A percentile compares a stretch with the other conserved stretches of the same genome.
Evolutionary conservation across 208 protist species (phyloP).

Genomic region (Leishmania guyanensis): DNA sequence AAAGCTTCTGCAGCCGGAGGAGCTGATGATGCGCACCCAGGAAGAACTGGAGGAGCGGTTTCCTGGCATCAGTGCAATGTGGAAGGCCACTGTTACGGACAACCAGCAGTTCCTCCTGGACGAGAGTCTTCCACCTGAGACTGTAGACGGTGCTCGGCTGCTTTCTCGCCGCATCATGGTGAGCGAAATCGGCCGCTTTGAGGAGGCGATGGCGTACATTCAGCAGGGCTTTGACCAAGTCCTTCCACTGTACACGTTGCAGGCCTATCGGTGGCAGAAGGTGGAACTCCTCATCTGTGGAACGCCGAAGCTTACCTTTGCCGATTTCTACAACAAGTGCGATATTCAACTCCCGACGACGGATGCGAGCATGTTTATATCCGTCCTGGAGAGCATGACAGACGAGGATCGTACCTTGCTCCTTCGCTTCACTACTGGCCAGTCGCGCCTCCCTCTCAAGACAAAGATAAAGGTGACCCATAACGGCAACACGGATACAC

Average conservation of each 20-base stretch:
- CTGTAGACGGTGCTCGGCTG: slow-evolving; percentile 44
- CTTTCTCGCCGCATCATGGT: slow-evolving; percentile 67
- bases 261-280: slow-evolving; percentile 86
- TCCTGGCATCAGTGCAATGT: slow-evolving; percentile 63
- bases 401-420: slow-evolving; percentile 86
- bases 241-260: slow-evolving; percentile 81
- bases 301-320: slow-evolving; percentile 74
- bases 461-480: slow-evolving; percentile 87
- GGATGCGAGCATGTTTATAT: slow-evolving; percentile 70
- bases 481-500: slow-evolving; percentile 63
- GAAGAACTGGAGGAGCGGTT: slow-evolving; percentile 89
- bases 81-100: slow-evolving; percentile 43
- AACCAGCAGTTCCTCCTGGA: slow-evolving; percentile 45
- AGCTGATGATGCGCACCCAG: slow-evolving; percentile 60
- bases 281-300: slow-evolving; percentile 86
- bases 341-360: slow-evolving; percentile 63
- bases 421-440: slow-evolving; percentile 89
- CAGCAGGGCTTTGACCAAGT: slow-evolving; percentile 81
- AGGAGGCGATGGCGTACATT: slow-evolving; percentile 69
- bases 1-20: slow-evolving; percentile 52
- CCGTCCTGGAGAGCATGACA: slow-evolving; percentile 77
- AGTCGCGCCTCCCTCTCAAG: slow-evolving; percentile 84
- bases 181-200: slow-evolving; percentile 70
- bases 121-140: slow-evolving; percentile 54
- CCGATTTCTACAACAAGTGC: slow-evolving; percentile 74